Evolutionary conservation across 208 protist species (phyloP).

Genomic region (Acanthamoeba royreba): DNA sequence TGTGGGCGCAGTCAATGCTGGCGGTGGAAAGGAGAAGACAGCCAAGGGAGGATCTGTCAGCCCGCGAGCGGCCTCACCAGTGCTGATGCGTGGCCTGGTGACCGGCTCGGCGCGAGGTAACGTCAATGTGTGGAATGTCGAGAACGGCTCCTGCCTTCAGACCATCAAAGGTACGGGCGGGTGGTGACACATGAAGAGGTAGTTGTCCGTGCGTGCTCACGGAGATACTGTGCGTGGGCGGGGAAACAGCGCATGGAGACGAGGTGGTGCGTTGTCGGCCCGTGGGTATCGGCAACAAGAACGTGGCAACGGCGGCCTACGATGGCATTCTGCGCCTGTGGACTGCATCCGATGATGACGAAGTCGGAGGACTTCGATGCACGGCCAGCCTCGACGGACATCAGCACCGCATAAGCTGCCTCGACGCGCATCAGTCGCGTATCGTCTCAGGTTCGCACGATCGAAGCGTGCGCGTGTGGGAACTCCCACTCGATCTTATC

Average conservation of each 20-base stretch:
- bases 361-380: background rate
- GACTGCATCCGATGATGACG: background rate
- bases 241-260: background rate
- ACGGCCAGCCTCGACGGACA: background rate
- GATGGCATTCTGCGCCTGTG: background rate
- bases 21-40: background rate
- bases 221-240: too few species aligned
- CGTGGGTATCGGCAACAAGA: background rate
- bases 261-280: background rate
- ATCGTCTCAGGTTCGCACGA: background rate
- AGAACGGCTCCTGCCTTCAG: slow-evolving; percentile 9
- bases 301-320: background rate
- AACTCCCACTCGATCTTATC: background rate
- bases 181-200: background rate
- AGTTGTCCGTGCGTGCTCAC: background rate
- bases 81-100: background rate
- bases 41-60: background rate
- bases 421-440: background rate
- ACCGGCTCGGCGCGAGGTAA: background rate
- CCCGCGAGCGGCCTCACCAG: background rate
- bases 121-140: background rate
- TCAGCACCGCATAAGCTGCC: background rate
- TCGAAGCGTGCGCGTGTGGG: background rate
- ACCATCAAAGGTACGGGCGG: background rate
- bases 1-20: background rate